These are phyloP conservation scores for Neofusicoccum ribis DNA, from an alignment of 2,329 filamentous ascomycete species.

Conservation along the genomic window DNA sequence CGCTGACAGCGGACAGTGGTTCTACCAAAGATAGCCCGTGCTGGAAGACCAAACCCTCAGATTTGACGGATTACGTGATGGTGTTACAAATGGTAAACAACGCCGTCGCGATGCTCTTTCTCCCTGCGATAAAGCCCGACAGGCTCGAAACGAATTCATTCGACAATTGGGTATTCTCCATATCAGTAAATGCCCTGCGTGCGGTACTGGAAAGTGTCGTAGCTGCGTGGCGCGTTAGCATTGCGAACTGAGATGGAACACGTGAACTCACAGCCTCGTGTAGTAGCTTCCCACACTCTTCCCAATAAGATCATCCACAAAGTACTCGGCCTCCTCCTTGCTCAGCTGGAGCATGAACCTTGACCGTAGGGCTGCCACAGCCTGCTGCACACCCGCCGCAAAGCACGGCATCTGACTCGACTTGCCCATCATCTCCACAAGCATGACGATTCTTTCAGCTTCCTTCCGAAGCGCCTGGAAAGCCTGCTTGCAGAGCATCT, in stretches of 20 bases:
- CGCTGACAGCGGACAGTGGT: neutral
- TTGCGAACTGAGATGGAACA: neutral
- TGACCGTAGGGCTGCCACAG: slow-evolving; percentile 68
- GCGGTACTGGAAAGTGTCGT: slow-evolving; percentile 84
- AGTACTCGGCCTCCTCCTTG: slow-evolving; percentile 76
- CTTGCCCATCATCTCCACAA: slow-evolving; percentile 81
- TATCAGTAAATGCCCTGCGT: slow-evolving; percentile 81
- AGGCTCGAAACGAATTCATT: slow-evolving; percentile 1
- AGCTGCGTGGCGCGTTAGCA: slow-evolving; percentile 49
- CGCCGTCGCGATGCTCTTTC: slow-evolving; percentile 16
- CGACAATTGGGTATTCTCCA: slow-evolving; percentile 13
- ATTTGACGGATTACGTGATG: slow-evolving; percentile 1
- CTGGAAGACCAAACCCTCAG: neutral
- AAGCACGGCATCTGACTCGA: slow-evolving; percentile 86
- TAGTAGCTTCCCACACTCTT: slow-evolving; percentile 88
- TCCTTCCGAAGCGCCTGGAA: slow-evolving; percentile 79
- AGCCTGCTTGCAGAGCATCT: slow-evolving; percentile 76
- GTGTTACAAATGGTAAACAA: slow-evolving; percentile 2
- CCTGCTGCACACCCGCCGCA: slow-evolving; percentile 69
- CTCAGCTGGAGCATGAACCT: slow-evolving; percentile 81
- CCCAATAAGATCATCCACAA: slow-evolving; percentile 77
- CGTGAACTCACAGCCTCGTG: slow-evolving; percentile 68
- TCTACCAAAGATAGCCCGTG: neutral
- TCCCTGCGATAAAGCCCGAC: neutral
- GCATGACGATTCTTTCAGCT: slow-evolving; percentile 76